Evolutionary conservation across 2,329 filamentous ascomycete genomes (phyloP), one percentile per base, ranked within the genome.

Genomic region (Colletotrichum cereale): DNA sequence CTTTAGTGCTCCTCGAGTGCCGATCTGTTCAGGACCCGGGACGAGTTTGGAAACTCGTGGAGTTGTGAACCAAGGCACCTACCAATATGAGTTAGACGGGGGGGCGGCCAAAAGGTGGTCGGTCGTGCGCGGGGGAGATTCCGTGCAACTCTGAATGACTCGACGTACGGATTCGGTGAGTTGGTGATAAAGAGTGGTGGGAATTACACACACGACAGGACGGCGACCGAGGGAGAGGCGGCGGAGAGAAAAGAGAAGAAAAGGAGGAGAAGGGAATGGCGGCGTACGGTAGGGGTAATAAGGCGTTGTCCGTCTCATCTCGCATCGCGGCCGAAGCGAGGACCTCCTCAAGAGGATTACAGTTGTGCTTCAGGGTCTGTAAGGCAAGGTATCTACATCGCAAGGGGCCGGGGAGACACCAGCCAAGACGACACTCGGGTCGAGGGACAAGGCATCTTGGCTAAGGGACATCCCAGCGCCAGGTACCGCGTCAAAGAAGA

Each of bases 151-250:
- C 53, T 61, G 62, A 70, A 70, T 70, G 67, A 70, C 67, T 70
- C 55, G 67, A 21, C 26, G 47, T 44, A 36, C n/a, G 61, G 24
- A 66, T 61, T 36, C 50, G 58, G 65, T 44, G 65, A 67, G 50
- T 36, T 47, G 24, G 53, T 40, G 57, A 58, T 58, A 58, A 68
- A 63, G 58, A 52, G 58, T 26, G 42, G 31, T 34, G n/a, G 60
- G 26, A 55, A 40, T 14, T 36, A 58, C 31, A 50, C 44, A 62
- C 31, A 44, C 52, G 57, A 53, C 57, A 67, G 44, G 38, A 38
- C 47, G 68, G 58, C 58, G 67, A 73, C 71, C 67, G 71, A 67
- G 71, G 68, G 68, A 66, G 53, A 63, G 57, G 71, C 68, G 63
- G 71, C 65, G 44, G 29, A 44, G 56, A 60, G 60, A 38, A 29